These are phyloP conservation scores for Dimocarpus longan DNA, from an alignment of 345 rosid species.

Conservation along the genomic window DNA sequence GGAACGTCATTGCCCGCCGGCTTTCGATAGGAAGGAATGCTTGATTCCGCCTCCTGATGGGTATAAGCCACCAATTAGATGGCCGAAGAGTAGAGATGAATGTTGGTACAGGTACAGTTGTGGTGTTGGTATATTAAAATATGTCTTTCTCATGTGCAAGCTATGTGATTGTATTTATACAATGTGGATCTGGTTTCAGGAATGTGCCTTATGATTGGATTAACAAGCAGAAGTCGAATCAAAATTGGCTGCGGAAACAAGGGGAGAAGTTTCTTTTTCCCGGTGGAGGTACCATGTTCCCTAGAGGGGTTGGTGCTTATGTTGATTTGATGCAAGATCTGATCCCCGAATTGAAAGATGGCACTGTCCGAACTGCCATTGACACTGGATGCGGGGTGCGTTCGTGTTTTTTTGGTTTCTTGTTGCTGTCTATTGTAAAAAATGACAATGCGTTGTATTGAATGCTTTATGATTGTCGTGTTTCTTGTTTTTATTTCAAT, in stretches of 20 bases:
- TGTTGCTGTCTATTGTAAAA: background rate
- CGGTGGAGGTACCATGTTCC: slow-evolving; percentile 99
- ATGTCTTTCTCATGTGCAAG: too few species aligned
- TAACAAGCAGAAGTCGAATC: slow-evolving; percentile 94
- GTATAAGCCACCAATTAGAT: slow-evolving; percentile 82
- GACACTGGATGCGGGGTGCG: slow-evolving; percentile 99
- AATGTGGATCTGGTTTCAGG: slow-evolving; percentile 49
- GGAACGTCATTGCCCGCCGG: slow-evolving; percentile 97
- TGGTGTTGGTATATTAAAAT: background rate
- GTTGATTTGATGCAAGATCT: slow-evolving; percentile 93
- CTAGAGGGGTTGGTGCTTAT: slow-evolving; percentile 88
- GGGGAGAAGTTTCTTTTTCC: slow-evolving; percentile 94
- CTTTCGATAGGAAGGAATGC: slow-evolving; percentile 87
- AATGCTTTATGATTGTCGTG: background rate
- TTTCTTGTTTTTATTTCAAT: background rate
- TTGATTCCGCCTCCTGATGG: slow-evolving; percentile 97
- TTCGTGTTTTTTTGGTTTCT: background rate
- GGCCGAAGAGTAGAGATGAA: slow-evolving; percentile 91
- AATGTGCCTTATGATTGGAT: slow-evolving; percentile 99
- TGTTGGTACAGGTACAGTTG: slow-evolving; percentile 94
- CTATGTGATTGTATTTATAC: slow-evolving; percentile 2
- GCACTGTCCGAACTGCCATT: slow-evolving; percentile 86
- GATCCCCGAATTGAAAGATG: slow-evolving; percentile 94
- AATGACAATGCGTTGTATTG: background rate
- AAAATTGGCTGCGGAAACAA: slow-evolving; percentile 89